Evolutionary conservation across 148 eudicot genomes (phyloP), one percentile per base, ranked within the genome.

Genomic region (Persicaria tinctoria): DNA sequence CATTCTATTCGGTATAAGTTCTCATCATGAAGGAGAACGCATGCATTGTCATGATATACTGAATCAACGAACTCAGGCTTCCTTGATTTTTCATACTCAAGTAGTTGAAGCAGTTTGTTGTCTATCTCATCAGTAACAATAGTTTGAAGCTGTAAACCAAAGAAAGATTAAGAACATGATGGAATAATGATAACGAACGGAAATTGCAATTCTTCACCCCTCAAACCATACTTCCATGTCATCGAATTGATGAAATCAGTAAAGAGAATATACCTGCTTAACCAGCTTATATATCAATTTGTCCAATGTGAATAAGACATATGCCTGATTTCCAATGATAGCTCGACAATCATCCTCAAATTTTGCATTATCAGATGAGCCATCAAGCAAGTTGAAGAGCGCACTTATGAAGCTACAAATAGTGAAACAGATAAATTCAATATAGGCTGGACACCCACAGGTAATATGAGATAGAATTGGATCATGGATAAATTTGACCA

Each of bases 291-390:
- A 94, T 46, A 94, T 91, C 84, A 94, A 81, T 77, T 94, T 94
- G 84, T 94, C 98, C 89, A 92, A 83, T 46, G 98, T 94, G 82
- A 94, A 94, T 47, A 94, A 81, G 77, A 87, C 86, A 80, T 94
- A 94, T 62, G 98, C 90, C 76, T 94, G 93, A 79, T 94, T 94
- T 71, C 98, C 98, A 77, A 92, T 84, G 54, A 91, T 82, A 66
- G 90, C 85, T 49, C 96, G 88, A 73, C 98, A 94, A 75, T 94
- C 98, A 83, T 94, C 98, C 85, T 94, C 98, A 77, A 86, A 94
- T 77, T 87, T 94, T 13, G 98, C 77, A 85, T 94, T 94, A 78
- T 94, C 98, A 74, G 89, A 85, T 51, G 96, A 82, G 73, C 97
- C 98, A 82, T 94, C 98, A 80, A 94, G 96, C 87, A 94, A 81